Evolutionary conservation across 805 yeast genomes (phyloP).

Genomic region (Starmerella floricola): DNA sequence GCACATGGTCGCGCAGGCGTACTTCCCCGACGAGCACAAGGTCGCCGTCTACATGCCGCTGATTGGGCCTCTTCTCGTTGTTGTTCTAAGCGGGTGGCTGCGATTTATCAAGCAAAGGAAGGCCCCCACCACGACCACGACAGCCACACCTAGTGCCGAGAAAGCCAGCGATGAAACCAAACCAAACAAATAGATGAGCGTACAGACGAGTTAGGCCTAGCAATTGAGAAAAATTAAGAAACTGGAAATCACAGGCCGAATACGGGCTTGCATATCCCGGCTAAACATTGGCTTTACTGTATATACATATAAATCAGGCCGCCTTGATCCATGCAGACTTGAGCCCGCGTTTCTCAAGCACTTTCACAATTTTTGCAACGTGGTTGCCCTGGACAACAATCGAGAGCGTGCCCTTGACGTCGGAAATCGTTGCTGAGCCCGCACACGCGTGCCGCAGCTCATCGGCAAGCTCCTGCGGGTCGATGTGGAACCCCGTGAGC

Average conservation of each 20-base stretch:
- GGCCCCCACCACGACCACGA: background rate
- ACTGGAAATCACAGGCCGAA: background rate
- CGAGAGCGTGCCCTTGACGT: conserved; percentile 48
- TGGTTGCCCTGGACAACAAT: conserved; percentile 91
- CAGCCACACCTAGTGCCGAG: background rate
- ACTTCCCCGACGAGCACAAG: conserved; percentile 91
- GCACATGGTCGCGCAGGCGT: conserved; percentile 89
- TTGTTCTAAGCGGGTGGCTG: conserved; percentile 32
- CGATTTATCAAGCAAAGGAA: conserved; percentile 8
- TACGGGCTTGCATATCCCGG: background rate
- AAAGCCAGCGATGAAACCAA: no score
- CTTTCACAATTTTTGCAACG: conserved; percentile 38
- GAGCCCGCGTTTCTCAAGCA: conserved; percentile 35
- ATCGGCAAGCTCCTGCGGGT: conserved; percentile 51
- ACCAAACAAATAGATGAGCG: no score
- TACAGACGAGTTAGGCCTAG: no score
- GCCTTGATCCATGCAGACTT: conserved; percentile 52
- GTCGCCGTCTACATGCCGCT: conserved; percentile 87
- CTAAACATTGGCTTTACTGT: background rate
- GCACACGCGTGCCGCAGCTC: conserved; percentile 71
- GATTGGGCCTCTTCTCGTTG: conserved; percentile 71
- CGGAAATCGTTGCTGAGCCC: conserved; percentile 57
- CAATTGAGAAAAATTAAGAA: background rate
- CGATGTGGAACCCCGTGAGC: conserved; percentile 55
- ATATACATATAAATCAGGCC: conserved; percentile 24